Percentiles rank a stretch among this genome's conserved stretches.
These are phyloP conservation scores for Cadophora sp. DNA, from an alignment of 2,329 filamentous ascomycete genomes.

Conservation along the genomic window DNA sequence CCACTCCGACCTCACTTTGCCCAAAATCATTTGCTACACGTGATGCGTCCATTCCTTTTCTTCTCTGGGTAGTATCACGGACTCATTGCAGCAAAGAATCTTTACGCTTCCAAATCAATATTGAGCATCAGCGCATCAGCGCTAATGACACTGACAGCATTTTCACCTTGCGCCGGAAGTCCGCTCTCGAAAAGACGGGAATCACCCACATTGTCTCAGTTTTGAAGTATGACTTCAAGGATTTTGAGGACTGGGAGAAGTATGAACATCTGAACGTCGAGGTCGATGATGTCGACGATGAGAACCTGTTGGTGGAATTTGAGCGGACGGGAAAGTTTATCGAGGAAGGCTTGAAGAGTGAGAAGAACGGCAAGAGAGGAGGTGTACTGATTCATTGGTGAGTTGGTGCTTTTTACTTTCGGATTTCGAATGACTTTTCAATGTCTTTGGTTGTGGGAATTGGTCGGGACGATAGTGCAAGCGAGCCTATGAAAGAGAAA, in stretches of 20 bases:
- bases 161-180: conserved; percentile 76
- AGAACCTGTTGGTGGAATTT: conserved; percentile 84
- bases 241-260: conserved; percentile 61
- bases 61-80: not conserved
- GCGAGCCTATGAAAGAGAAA: not conserved
- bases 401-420: conserved; percentile 46
- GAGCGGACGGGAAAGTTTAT: conserved; percentile 84
- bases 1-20: conserved; percentile 16
- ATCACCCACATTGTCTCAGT: conserved; percentile 95
- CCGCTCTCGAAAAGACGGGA: conserved; percentile 71
- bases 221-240: conserved; percentile 64
- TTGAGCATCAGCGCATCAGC: not conserved
- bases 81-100: not conserved
- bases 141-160: conserved; percentile 59
- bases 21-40: conserved; percentile 40
- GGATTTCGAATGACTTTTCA: not conserved
- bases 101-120: not conserved
- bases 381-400: conserved; percentile 75
- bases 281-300: conserved; percentile 89
- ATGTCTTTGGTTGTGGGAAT: not conserved
- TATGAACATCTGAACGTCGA: conserved; percentile 81
- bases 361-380: conserved; percentile 55
- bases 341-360: conserved; percentile 70
- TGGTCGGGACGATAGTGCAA: not conserved
- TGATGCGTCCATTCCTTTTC: conserved; percentile 41